Evolutionary conservation across 2,329 filamentous ascomycete species (phyloP), one percentile per base, ranked within the genome.

Genomic region (Neopestalotiopsis clavispora): DNA sequence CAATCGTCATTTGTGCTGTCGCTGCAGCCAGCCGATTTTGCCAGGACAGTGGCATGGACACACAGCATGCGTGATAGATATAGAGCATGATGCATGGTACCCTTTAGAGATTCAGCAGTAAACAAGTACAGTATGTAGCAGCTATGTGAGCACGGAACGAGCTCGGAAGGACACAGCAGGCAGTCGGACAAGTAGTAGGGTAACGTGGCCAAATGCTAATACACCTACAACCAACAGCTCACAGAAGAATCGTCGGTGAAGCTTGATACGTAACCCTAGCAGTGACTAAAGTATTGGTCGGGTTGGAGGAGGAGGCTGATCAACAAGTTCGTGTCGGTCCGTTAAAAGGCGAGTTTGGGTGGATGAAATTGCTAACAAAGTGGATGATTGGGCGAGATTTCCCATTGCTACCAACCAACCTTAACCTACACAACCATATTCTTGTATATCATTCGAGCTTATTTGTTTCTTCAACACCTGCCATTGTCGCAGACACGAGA

Each of bases 11-110:
- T 28, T 66, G 49, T 66, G 49, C 32, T 58, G 64, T 66, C 23
- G 64, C 38, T 67, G 65, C 58, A 32, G 34, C 13, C 30, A 60
- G 65, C 52, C 65, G 65, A 45, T 17, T 45, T 42, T 34, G 34
- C 34, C 65, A 67, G 65, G 65, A 59, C 56, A 67, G 34, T 52
- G 40, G 20, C 17, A 45, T 23, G 20, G 28, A 28, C 42, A 57
- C 38, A 52, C 61, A 64, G 34, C n/a, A 28, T 38, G 61, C 52
- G 23, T 56, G 28, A 57, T 30, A 30, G 38, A 52, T 42, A 30
- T 45, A 32, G 23, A 28, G 40, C 20, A 34, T 28, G 30, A 9
- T 32, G 20, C 42, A 45, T 65, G 42, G 28, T 65, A 28, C n/a
- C 5, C 42, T 42, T n/a, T 38, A 38, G 20, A 52, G 23, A 23